These are phyloP conservation scores for Pythium rishiriense DNA, from an alignment of 352 stramenopile genomes.

Conservation along the genomic window DNA sequence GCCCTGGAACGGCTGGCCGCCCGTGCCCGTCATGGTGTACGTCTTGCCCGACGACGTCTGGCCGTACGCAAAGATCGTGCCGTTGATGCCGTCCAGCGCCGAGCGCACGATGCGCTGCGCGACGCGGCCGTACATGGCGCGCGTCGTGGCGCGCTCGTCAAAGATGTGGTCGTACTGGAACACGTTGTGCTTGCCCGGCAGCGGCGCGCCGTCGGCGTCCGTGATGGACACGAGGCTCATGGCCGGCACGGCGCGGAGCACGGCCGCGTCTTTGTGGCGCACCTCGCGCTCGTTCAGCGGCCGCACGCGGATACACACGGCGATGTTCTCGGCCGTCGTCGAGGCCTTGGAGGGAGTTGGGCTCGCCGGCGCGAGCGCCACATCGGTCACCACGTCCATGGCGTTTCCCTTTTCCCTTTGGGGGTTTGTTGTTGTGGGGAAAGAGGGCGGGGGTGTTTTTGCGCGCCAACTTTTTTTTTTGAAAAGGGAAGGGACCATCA, in stretches of 20 bases:
- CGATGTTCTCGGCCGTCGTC: slow-evolving; percentile 64
- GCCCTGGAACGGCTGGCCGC: slow-evolving; percentile 24
- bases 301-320: slow-evolving; percentile 82
- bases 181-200: slow-evolving; percentile 66
- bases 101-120: slow-evolving; percentile 74
- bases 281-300: slow-evolving; percentile 75
- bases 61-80: slow-evolving; percentile 95
- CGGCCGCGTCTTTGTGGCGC: slow-evolving; percentile 39
- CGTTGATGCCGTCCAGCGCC: slow-evolving; percentile 77
- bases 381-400: slow-evolving; percentile 7
- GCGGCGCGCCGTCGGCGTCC: slow-evolving; percentile 47
- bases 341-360: not conserved
- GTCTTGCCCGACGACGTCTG: slow-evolving; percentile 97
- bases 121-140: slow-evolving; percentile 58
- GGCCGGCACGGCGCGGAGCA: slow-evolving; percentile 41
- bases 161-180: slow-evolving; percentile 87
- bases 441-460: not conserved
- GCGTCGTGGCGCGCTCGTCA: slow-evolving; percentile 46
- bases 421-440: slow-evolving; percentile 4
- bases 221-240: slow-evolving; percentile 62
- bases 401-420: slow-evolving; percentile 2
- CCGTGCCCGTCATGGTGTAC: slow-evolving; percentile 95
- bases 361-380: not conserved
- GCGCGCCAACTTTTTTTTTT: slow-evolving; percentile 23
- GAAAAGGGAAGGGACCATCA: slow-evolving; percentile 11